phyloP scores from a whole-genome alignment of 441 rosid genomes.

The Hura crepitans region DNA sequence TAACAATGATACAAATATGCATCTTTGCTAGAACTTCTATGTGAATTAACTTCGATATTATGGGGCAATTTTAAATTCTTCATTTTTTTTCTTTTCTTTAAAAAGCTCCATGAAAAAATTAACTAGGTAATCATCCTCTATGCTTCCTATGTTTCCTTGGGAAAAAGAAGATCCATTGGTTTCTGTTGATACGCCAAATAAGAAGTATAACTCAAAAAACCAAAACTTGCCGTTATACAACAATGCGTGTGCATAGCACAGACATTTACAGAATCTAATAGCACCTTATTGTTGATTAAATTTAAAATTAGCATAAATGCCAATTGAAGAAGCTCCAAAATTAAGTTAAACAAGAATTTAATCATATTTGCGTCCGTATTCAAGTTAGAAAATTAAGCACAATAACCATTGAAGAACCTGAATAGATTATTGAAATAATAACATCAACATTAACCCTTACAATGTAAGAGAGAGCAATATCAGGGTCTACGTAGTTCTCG shows the following conservation, averaged over 20 bases:
- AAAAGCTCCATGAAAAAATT: background rate
- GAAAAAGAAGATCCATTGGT: background rate
- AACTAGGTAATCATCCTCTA: background rate
- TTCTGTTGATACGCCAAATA: background rate
- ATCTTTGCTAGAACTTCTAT: background rate
- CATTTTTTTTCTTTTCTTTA: background rate
- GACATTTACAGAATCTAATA: background rate
- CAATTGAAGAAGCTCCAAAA: background rate
- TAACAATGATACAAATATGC: background rate
- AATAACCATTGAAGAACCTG: constrained; percentile 5
- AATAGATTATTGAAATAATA: constrained; percentile 14
- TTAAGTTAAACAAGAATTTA: background rate
- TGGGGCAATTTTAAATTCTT: background rate
- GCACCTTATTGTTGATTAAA: background rate
- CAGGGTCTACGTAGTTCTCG: constrained; percentile 39
- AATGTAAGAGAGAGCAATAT: constrained; percentile 50
- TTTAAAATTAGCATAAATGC: constrained; percentile 4
- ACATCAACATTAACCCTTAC: constrained; percentile 41
- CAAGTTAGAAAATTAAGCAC: constrained; percentile 8
- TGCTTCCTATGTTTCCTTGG: background rate
- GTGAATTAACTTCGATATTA: background rate
- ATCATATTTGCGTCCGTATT: background rate
- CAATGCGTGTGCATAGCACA: background rate
- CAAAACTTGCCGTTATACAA: background rate
- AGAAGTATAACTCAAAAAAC: background rate